Evolutionary conservation across 225 moss, liverwort and hornwort genomes (phyloP), one percentile per base, ranked within the genome.

Genomic region (Anthoceros angustus): DNA sequence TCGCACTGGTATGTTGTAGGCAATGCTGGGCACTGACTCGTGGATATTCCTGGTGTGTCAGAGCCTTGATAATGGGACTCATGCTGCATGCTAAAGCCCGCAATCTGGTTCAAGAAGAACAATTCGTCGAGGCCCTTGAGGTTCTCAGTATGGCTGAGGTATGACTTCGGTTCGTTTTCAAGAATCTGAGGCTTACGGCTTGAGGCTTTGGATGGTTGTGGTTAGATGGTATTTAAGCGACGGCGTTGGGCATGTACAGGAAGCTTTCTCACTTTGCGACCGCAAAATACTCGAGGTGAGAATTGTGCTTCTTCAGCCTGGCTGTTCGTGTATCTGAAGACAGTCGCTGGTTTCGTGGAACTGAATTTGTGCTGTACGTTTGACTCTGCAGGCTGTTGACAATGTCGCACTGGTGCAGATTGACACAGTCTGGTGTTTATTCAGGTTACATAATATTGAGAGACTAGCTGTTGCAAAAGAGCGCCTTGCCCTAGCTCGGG

Each of bases 341-440:
- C 40, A 50, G 42, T 8, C 42, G 39, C 4, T 7, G 16, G 32
- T 15, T 24, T 48, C 61, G 9, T 25, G 38, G 46, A 18, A 25
- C 32, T 45, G 21, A 16, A 9, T 23, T 20, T 42, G 62, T 25
- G 60, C 8, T 63, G 23, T 42, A 69, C 39, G 43, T 66, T 67
- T 25, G 16, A 25, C 15, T 32, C 7, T 64, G 66, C 75, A 86
- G 86, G 80, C 72, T 39, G 88, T 95, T 41, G 95, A 95, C 71
- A 95, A 95, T 76, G 83, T 91, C 69, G 91, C 95, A 23, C 86
- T 95, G 42, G 79, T 95, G 69, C 95, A 95, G 74, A 88, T 95
- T 38, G 95, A 95, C 64, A 95, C 78, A 26, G 95, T 95, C 42
- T 95, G 95, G 95, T 95, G 91, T 77, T 73, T 91, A 68, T 95